phyloP scores from a whole-genome alignment of 1,284 basidiomycete species.

The Irpex sp. region DNA sequence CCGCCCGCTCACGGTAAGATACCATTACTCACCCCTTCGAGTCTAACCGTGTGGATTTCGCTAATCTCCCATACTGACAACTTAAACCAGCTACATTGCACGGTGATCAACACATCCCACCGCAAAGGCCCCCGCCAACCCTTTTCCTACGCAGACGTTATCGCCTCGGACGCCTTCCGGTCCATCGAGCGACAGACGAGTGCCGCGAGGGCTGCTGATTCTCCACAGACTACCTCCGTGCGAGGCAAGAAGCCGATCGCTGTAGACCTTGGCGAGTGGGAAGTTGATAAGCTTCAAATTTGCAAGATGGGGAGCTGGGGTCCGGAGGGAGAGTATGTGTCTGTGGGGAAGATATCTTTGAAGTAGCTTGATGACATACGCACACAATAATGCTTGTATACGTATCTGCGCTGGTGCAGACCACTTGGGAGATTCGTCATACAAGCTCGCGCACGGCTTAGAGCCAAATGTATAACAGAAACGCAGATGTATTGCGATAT shows the following conservation, averaged over 20 bases:
- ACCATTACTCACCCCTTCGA: no score
- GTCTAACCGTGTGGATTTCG: no score
- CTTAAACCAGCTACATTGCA: slow-evolving; percentile 66
- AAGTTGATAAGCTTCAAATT: slow-evolving; percentile 49
- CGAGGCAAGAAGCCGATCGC: slow-evolving; percentile 18
- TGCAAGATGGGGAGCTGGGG: slow-evolving; percentile 62
- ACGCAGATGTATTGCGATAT: slow-evolving; percentile 8
- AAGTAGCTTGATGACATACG: not conserved
- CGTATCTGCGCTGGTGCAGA: no score
- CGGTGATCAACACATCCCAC: slow-evolving; percentile 58
- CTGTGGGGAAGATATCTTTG: slow-evolving; percentile 21
- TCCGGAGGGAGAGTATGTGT: slow-evolving; percentile 52
- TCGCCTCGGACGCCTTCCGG: slow-evolving; percentile 30
- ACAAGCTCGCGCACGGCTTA: not conserved
- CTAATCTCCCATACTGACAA: no score
- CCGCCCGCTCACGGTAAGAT: slow-evolving; percentile 52
- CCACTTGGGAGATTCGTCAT: no score
- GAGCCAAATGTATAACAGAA: not conserved
- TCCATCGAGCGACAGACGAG: slow-evolving; percentile 9
- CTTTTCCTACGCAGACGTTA: slow-evolving; percentile 47
- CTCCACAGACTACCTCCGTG: not conserved
- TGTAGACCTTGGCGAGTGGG: slow-evolving; percentile 44
- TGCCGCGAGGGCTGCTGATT: not conserved
- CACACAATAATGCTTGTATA: no score
- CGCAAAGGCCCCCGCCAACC: slow-evolving; percentile 35